Conservation (phyloP, 2,329 filamentous ascomycete genomes). For the Leptographium procerum region DNA sequence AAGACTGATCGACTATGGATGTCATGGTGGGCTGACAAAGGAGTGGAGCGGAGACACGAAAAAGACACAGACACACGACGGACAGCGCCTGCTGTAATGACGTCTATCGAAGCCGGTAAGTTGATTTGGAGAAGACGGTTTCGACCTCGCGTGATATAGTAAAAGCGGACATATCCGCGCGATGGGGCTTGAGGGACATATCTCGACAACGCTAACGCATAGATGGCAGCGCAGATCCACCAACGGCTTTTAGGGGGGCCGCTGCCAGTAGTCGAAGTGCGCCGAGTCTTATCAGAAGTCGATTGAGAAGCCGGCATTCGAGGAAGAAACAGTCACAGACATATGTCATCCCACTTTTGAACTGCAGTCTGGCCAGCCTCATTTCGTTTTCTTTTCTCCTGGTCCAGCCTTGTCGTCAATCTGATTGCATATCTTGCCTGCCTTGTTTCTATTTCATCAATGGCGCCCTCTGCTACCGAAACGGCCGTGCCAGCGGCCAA, state of each 20-base stretch:
- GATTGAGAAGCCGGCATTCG: background rate
- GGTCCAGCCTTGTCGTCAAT: too few species aligned
- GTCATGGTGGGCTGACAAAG: background rate
- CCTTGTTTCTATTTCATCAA: background rate
- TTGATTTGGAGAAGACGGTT: background rate
- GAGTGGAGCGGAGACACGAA: background rate
- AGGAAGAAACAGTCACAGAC: background rate
- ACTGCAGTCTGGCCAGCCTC: background rate
- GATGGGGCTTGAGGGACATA: background rate
- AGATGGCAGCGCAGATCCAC: background rate
- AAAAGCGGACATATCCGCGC: background rate
- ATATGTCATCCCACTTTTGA: background rate
- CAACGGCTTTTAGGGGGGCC: background rate
- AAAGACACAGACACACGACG: background rate
- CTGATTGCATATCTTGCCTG: background rate
- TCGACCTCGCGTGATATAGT: background rate
- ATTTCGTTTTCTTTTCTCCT: background rate
- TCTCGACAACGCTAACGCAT: background rate
- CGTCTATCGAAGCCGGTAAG: background rate
- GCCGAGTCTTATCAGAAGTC: background rate
- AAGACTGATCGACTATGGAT: background rate
- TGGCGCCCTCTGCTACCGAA: slow-evolving; percentile 9
- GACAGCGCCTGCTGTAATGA: too few species aligned
- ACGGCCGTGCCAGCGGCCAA: slow-evolving; percentile 18
- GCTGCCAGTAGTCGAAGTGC: background rate